Base-by-base conservation (phyloP, 805 yeast species). In the Starmerella riodocensis region DNA sequence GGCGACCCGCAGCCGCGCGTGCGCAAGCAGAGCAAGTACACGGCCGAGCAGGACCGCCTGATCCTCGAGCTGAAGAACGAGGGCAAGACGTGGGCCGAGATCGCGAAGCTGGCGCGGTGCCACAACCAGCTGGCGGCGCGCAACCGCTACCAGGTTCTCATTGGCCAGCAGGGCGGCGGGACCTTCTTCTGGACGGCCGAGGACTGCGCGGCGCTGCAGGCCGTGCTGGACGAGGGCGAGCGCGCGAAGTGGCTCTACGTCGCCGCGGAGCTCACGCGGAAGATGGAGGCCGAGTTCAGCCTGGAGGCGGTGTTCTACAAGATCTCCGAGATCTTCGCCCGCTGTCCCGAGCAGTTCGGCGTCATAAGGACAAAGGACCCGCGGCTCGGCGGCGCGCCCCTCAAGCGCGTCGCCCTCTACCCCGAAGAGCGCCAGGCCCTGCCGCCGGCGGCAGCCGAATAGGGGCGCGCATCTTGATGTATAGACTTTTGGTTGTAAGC, bases 151-250 rank as follows among this genome's bases (percentile, higher is more conserved):
- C 88, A 79, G 57, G 88, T 79, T 4, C 65, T 79, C 34, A 78
- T 80, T 47, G 91, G 91, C 4, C 88, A 79, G 54, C 88, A 79
- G 51, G 88, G 88, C 3, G 78, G 80, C 25, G 80, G 79, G 11
- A 67, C 74, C 1, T 69, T 73, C 19, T 69, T 71, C 23, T 78
- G 84, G 78, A 72, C 70, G 8, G 50, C 62, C 1, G 72, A 70
- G 13, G 84, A 78, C 55, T 66, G 71, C 6, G 43, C 57, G 22
- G 63, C 64, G 17, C 58, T 79, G 29, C 74, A 69, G 49, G 54
- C 54, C 14, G 48, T 74, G n/a, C 57, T 78, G 7, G 86, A 79
- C 52, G 75, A 70, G 31, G 84, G 78, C 1, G 88, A 79, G 51
- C 47, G 70, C 30, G 83, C 76, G 43, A 79, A 79, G 52, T 75